Base-by-base conservation (phyloP, 2,329 filamentous ascomycete genomes). In the Clarireedia hainanense region DNA sequence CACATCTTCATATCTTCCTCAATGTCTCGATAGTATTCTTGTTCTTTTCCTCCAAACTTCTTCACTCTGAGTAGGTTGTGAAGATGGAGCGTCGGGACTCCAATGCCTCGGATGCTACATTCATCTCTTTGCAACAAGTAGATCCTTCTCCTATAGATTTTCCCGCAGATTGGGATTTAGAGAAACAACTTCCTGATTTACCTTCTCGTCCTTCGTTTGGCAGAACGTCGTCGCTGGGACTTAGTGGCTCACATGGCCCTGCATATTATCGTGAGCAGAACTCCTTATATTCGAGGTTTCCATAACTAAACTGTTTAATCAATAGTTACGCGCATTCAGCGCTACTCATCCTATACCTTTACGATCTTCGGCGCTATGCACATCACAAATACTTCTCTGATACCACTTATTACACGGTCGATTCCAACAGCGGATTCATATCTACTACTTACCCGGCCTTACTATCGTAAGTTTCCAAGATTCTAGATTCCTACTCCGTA, bases 261-360 rank as follows among this genome's bases (percentile, higher is more conserved):
- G 82, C 88, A 66, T 92, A 84, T 73, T 94, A 91, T 72, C 75
- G 88, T 91, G 76, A 40, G 81, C 74, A 15, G 15, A n/a, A 23
- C n/a, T 12, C 17, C 3, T 12, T 40, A 15, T 47, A 46, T 24
- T 17, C 20, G 5, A 26, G 17, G 4, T 2, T 43, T 30, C 4
- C 10, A 34, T 34, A 34, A 34, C 30, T 34, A 12, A 34, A 12
- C 30, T 12, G 30, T 34, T 12, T 3, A 34, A 34, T 20, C 20
- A 56, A 26, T 61, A 89, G 86, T 95, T 52, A 79, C 79, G 5
- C 82, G 88, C 48, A 77, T 94, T 37, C 94, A 97, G 71, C 86
- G 84, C 70, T 96, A 95, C 76, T 94, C 90, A 1, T 90, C 88
- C 63, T 95, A 96, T 74, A 83, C 88, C 61, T 91, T 89, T 67